Evolutionary conservation across 805 yeast species (phyloP), one percentile per base, ranked within the genome.

Genomic region (Yamadazyma insecticola): DNA sequence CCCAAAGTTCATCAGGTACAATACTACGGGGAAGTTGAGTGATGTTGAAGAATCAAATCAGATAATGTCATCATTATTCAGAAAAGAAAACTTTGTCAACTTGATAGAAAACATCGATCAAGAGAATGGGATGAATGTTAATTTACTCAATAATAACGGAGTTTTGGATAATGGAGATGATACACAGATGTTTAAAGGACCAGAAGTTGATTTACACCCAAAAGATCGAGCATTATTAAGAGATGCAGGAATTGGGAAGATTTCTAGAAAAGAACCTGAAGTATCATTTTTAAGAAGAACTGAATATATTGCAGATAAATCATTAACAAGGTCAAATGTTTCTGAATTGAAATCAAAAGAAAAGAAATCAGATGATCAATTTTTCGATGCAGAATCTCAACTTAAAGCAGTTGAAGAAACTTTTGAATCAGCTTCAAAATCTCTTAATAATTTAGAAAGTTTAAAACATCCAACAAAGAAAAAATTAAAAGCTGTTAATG

Each of bases 251-350:
- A 67, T 72, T 15, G 65, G 70, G 13, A 58, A 55, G 36, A 56
- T 63, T 33, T 49, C 60, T 36, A 63, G 66, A 37, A 55, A 53
- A 35, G 73, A 50, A 47, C 70, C 70, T 37, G 70, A 78, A 26
- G 83, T 84, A 10, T 72, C 85, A n/a, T 89, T 90, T 60, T 70
- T 90, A 53, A 79, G 97, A 63, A 78, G 97, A 63, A 90, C 98
- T 0, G 97, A 92, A 53, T 90, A 90, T 54, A 82, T 87, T 37
- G 74, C 95, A 8, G 76, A 83, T 22, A 79, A 76, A 30, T 70
- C 70, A 32, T 35, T 58, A 11, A 14, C 33, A 2, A 29, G 24
- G 24, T 4, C 25, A 7, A 32, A 24, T 23, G 24, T 19, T 13
- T 21, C 17, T 26, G 28, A 21, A 11, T 11, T n/a, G 10, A n/a